These are phyloP conservation scores for Sporothrix mexicana DNA, from an alignment of 2,329 filamentous ascomycete genomes.

Conservation along the genomic window DNA sequence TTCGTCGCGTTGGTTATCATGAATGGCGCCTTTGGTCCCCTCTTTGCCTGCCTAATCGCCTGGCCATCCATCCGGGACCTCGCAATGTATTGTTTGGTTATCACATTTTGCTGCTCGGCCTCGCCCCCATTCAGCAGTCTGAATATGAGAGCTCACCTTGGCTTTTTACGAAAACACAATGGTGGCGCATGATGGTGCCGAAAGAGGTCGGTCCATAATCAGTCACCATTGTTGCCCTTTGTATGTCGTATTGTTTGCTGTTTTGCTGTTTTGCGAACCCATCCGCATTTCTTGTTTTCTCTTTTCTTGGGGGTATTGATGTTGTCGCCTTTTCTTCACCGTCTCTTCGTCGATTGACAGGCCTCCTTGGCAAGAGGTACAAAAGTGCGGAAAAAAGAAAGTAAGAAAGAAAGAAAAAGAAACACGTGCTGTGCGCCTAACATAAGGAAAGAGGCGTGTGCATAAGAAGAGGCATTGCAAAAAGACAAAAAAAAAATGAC, in stretches of 20 bases:
- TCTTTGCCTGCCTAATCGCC: background rate
- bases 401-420: background rate
- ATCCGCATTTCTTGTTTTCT: too few species aligned
- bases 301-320: too few species aligned
- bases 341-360: background rate
- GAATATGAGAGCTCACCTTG: slow-evolving; percentile 5
- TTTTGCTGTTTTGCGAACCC: background rate
- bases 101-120: background rate
- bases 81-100: background rate
- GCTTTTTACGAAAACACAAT: background rate
- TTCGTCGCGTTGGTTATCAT: too few species aligned
- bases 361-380: background rate
- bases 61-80: background rate
- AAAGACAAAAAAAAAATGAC: background rate
- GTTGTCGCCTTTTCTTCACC: background rate
- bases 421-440: background rate
- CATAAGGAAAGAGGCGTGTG: background rate
- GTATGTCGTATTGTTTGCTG: background rate
- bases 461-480: background rate
- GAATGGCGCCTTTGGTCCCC: too few species aligned
- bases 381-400: background rate
- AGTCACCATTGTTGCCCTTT: background rate
- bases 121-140: background rate
- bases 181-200: background rate
- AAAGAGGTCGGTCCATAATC: background rate